phyloP scores from a whole-genome alignment of 768 basidiomycete genomes.

The Suillus weaverae region DNA sequence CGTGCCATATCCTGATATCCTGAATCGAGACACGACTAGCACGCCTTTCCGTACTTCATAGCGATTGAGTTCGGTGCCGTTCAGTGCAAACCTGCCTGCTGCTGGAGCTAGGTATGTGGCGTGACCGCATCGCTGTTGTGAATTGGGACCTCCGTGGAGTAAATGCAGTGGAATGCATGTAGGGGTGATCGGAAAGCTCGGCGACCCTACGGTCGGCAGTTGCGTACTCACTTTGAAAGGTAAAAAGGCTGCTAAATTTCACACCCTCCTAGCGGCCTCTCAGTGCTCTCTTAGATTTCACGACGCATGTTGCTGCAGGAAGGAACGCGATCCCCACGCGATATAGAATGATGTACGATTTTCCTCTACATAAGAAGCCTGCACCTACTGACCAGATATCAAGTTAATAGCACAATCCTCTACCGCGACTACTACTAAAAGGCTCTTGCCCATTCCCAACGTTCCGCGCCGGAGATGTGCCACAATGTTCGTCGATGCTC shows the following conservation, averaged over 20 bases:
- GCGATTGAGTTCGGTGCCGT: slow-evolving; percentile 5
- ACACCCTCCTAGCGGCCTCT: slow-evolving; percentile 4
- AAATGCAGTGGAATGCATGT: slow-evolving; percentile 1
- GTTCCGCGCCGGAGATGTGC: slow-evolving; percentile 50
- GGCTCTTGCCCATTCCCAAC: slow-evolving; percentile 10
- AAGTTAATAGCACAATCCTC: not conserved
- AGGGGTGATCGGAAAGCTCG: slow-evolving; percentile 6
- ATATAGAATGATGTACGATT: slow-evolving; percentile 30
- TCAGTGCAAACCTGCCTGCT: not conserved
- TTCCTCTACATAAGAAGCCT: slow-evolving; percentile 30
- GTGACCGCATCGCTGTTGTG: not conserved
- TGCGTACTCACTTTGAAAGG: slow-evolving; percentile 14
- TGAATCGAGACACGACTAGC: slow-evolving; percentile 1
- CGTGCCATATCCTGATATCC: slow-evolving; percentile 1
- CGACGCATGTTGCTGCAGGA: slow-evolving; percentile 28
- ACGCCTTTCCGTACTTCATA: slow-evolving; percentile 3
- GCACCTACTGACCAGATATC: slow-evolving; percentile 2
- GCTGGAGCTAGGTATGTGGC: not conserved
- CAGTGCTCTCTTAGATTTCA: slow-evolving; percentile 6
- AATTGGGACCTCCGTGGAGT: not conserved
- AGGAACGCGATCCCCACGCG: slow-evolving; percentile 42
- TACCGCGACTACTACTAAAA: not conserved
- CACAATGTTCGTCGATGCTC: slow-evolving; percentile 56
- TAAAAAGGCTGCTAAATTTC: slow-evolving; percentile 11
- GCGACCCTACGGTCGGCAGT: slow-evolving; percentile 10